Base-by-base conservation (phyloP, 331 rosid species). In the Rhamnella rubrinervis region DNA sequence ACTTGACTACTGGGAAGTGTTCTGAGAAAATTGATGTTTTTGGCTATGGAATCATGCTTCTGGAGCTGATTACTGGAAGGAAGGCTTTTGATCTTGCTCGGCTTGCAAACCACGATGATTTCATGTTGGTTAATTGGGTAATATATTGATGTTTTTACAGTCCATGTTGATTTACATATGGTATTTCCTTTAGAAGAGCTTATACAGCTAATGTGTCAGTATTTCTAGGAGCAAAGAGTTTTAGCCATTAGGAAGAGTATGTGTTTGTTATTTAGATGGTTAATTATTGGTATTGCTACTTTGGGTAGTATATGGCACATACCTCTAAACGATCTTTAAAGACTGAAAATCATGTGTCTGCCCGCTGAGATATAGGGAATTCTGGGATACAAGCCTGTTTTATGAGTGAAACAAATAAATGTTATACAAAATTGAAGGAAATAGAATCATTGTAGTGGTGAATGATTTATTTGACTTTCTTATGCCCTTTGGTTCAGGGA, bases 111-210 rank as follows among this genome's bases (percentile, higher is more conserved):
- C 97, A 95, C 73, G 98, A 95, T 23, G 98, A 95, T 83, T 97
- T 91, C 76, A 95, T 95, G 98, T 83, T 91, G 69, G 96, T 95
- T 67, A 97, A 95, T 86, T 95, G 97, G 98, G 98, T 91, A 85
- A 90, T 72, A 44, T 37, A 63, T 31, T 28, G 31, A n/a, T n/a
- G 35, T 28, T 41, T 23, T 57, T 17, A 35, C 57, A 57, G 11
- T 63, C 55, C 25, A 53, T 55, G 52, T 31, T 40, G 2, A 18
- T 66, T 53, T 55, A 2, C 58, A 11, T 64, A 20, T 31, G 35
- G 5, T 31, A 3, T 31, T 31, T 31, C 35, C 35, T 31, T 31
- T 31, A 31, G 35, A 31, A 31, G 35, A 47, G 55, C 40, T 28
- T 13, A 18, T 18, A 20, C 23, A 4, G 13, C 21, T 9, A 23